A percentile compares a stretch with the other conserved stretches of the same genome.
Conservation (phyloP, 345 rosid species). For the Brassica napus region DNA sequence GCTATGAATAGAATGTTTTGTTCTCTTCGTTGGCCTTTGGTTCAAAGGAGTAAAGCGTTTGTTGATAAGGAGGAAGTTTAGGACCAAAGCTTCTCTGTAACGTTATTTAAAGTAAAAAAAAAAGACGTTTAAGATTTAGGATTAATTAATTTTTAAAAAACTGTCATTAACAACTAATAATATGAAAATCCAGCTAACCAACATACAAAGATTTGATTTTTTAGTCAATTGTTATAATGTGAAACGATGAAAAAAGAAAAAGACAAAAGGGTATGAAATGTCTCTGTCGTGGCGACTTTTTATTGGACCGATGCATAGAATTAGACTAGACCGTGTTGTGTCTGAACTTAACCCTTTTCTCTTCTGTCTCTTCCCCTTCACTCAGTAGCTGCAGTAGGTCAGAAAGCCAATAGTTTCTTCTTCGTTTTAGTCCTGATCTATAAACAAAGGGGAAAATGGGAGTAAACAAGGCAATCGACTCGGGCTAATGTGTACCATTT, state of each 20-base stretch:
- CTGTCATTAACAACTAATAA: background rate
- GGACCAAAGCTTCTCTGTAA: conserved; percentile 33
- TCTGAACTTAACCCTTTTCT: conserved; percentile 2
- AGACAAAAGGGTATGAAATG: background rate
- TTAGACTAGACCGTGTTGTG: conserved; percentile 37
- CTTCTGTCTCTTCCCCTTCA: conserved; percentile 25
- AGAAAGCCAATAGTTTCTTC: conserved; percentile 38
- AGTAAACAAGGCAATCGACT: conserved; percentile 5
- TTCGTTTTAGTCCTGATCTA: background rate
- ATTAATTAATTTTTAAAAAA: background rate
- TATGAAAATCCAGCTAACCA: background rate
- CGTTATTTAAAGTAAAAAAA: conserved; percentile 36
- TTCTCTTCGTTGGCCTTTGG: conserved; percentile 13
- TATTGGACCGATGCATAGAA: conserved; percentile 33
- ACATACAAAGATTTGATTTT: background rate
- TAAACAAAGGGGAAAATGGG: background rate
- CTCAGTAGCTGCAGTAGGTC: conserved; percentile 43
- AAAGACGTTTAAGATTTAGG: conserved; percentile 10
- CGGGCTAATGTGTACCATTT: conserved; percentile 23
- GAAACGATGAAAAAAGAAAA: background rate
- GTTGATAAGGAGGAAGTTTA: conserved; percentile 35
- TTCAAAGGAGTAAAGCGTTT: conserved; percentile 34
- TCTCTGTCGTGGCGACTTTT: conserved; percentile 36
- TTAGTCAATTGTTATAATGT: background rate
- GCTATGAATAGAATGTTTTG: conserved; percentile 39